These are phyloP conservation scores for Ustilago loliicola DNA, from an alignment of 1,284 basidiomycete genomes.

Conservation along the genomic window DNA sequence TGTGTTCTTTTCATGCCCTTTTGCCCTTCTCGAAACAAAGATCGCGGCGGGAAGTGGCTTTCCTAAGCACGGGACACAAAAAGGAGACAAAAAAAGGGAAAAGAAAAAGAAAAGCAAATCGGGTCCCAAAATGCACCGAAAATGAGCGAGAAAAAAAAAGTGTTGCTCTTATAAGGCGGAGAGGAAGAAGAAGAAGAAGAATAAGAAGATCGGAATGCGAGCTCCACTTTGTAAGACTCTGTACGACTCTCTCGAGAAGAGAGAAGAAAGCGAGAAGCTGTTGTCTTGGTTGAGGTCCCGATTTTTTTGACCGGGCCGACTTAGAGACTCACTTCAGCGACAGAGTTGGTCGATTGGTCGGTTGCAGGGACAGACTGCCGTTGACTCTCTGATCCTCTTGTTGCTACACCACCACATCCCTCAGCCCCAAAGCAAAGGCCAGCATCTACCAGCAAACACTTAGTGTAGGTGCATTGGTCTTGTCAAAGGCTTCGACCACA, in stretches of 20 bases:
- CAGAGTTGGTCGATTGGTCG: not conserved
- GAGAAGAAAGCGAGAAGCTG: not conserved
- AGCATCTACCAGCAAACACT: conserved; percentile 10
- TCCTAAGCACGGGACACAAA: conserved; percentile 14
- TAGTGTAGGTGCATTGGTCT: conserved; percentile 16
- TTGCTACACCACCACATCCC: not conserved
- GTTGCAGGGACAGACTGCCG: not conserved
- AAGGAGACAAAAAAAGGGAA: too few relatives aligned
- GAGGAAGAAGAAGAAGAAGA: conserved; percentile 6
- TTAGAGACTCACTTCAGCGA: not conserved
- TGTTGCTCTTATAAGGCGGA: conserved; percentile 19
- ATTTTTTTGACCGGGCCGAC: conserved; percentile 4
- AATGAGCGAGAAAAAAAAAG: not conserved
- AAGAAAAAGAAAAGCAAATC: not conserved
- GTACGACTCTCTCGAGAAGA: not conserved
- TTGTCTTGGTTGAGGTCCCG: not conserved
- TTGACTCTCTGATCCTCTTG: not conserved
- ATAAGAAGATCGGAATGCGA: conserved; percentile 12
- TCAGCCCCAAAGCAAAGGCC: conserved; percentile 7
- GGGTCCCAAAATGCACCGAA: conserved; percentile 1
- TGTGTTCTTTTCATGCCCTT: too few relatives aligned
- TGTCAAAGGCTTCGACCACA: conserved; percentile 9
- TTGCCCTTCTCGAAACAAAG: not conserved
- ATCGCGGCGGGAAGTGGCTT: not conserved
- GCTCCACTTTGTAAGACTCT: conserved; percentile 9